Conservation (phyloP, 2,329 filamentous ascomycete genomes). For the Hypoxylon sp. region DNA sequence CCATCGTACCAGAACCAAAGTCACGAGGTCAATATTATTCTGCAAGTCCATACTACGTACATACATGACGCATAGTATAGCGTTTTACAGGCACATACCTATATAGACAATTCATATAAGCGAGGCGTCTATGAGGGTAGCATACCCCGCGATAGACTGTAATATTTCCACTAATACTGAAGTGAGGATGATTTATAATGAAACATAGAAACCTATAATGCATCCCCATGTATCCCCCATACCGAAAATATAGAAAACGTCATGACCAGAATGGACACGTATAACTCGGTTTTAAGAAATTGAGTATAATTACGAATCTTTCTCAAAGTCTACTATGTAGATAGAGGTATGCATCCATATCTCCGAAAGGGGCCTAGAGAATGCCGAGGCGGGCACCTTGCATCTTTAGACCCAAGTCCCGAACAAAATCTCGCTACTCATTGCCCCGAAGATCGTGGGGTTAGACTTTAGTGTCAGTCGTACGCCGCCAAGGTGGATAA, state of each 20-base stretch:
- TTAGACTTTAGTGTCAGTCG: constrained; percentile 17
- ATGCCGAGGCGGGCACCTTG: constrained; percentile 38
- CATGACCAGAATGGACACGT: constrained; percentile 10
- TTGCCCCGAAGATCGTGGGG: constrained; percentile 47
- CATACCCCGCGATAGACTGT: constrained; percentile 35
- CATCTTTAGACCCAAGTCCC: constrained; percentile 19
- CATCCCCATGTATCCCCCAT: neutral
- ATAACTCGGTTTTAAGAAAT: constrained; percentile 2
- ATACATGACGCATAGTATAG: constrained; percentile 35
- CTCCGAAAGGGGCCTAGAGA: constrained; percentile 22
- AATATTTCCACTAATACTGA: constrained; percentile 34
- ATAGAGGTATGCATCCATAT: constrained; percentile 16
- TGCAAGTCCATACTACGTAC: constrained; percentile 35
- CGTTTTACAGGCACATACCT: constrained; percentile 39
- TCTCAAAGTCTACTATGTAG: neutral
- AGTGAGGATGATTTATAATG: constrained; percentile 14
- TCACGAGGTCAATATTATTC: constrained; percentile 39
- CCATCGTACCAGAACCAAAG: constrained; percentile 32
- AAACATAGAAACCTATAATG: constrained; percentile 12
- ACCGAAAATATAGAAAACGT: neutral
- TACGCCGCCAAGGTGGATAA: constrained; percentile 12
- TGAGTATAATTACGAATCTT: constrained; percentile 3
- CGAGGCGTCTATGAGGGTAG: constrained; percentile 27
- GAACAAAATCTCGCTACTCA: constrained; percentile 38
- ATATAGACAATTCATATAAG: constrained; percentile 17